Evolutionary conservation across 2,329 filamentous ascomycete genomes (phyloP).

Genomic region (Botrytis hyacinthi): DNA sequence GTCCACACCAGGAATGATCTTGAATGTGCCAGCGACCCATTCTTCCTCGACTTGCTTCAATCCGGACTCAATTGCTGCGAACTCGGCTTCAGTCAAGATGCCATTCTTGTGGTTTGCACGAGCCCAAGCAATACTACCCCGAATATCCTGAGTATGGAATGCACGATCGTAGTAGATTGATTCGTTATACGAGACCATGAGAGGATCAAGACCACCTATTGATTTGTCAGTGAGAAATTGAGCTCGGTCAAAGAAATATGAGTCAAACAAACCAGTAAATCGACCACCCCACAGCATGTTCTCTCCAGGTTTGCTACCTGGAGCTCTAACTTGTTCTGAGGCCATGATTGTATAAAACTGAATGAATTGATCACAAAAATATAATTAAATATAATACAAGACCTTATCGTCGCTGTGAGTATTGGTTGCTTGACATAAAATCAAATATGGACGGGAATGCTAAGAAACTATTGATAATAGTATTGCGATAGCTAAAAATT

Average conservation of each 20-base stretch:
- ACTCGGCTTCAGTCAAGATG: slow-evolving; percentile 72
- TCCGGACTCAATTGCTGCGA: slow-evolving; percentile 70
- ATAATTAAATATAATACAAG: background rate
- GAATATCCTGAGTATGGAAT: slow-evolving; percentile 78
- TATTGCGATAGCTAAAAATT: slow-evolving; percentile 10
- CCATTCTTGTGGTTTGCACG: slow-evolving; percentile 73
- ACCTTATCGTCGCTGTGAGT: background rate
- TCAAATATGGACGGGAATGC: background rate
- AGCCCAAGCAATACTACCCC: slow-evolving; percentile 77
- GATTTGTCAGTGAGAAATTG: slow-evolving; percentile 27
- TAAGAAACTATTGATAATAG: slow-evolving; percentile 15
- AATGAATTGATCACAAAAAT: background rate
- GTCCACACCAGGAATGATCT: slow-evolving; percentile 52
- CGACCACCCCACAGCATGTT: slow-evolving; percentile 57
- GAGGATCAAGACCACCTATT: slow-evolving; percentile 73
- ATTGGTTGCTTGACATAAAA: background rate
- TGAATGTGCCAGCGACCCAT: slow-evolving; percentile 52
- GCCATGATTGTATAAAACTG: slow-evolving; percentile 30
- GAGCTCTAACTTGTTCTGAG: slow-evolving; percentile 32
- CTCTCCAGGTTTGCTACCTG: slow-evolving; percentile 35
- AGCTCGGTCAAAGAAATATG: background rate
- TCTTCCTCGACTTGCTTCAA: slow-evolving; percentile 57
- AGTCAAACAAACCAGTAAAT: slow-evolving; percentile 50
- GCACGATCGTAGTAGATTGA: slow-evolving; percentile 75
- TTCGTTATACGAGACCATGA: slow-evolving; percentile 85